Conservation (phyloP, 306 rosid genomes). For the Luffa aegyptiaca region DNA sequence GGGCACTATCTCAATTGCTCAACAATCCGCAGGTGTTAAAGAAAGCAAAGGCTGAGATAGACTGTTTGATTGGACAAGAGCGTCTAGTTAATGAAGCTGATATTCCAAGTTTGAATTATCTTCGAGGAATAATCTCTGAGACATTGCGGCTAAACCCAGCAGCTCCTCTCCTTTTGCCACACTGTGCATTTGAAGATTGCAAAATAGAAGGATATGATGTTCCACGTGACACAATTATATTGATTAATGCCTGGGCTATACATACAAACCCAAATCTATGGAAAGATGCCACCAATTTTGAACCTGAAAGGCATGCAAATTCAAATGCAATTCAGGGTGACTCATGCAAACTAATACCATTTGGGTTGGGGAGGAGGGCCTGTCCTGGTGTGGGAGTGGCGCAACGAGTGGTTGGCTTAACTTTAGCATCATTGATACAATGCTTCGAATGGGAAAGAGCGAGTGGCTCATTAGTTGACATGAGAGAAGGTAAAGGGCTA, state of each 20-base stretch:
- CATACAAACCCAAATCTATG: background rate
- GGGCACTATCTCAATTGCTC: background rate
- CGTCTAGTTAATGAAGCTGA: background rate
- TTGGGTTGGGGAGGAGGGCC: background rate
- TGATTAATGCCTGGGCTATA: background rate
- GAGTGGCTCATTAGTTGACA: background rate
- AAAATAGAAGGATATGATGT: background rate
- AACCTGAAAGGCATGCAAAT: background rate
- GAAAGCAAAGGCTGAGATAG: background rate
- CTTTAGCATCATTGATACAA: conserved; percentile 1
- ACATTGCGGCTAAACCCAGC: background rate
- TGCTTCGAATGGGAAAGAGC: background rate
- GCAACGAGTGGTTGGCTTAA: background rate
- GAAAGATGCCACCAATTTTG: background rate
- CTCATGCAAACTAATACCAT: background rate
- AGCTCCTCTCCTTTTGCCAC: background rate
- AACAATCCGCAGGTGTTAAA: background rate
- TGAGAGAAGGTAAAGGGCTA: background rate
- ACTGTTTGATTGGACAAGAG: background rate
- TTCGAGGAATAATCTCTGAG: background rate
- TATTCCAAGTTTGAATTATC: background rate
- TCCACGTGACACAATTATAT: background rate
- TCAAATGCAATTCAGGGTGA: no score
- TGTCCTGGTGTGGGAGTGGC: conserved; percentile 6
- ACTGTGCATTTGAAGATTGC: background rate